phyloP scores from a whole-genome alignment of 2,329 filamentous ascomycete genomes.

The Colletotrichum kahawae region DNA sequence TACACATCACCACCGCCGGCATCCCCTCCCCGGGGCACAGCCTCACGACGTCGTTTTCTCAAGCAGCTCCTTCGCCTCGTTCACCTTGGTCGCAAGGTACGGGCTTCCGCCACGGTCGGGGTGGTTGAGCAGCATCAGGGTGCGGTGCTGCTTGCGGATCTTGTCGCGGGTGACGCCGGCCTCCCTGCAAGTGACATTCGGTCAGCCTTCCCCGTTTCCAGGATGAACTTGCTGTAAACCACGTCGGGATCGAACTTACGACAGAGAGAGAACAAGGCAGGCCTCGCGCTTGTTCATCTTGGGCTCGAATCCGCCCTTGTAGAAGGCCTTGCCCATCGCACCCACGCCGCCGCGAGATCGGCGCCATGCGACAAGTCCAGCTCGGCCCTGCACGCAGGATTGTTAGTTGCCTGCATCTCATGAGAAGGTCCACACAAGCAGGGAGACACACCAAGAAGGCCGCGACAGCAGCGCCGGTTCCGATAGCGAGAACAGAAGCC shows the following conservation, averaged over 20 bases:
- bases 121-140: conserved; percentile 96
- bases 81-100: conserved; percentile 96
- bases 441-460: conserved; percentile 51
- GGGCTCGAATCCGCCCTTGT: conserved; percentile 97
- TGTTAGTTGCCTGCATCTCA: background rate
- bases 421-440: background rate
- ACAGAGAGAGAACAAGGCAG: conserved; percentile 86
- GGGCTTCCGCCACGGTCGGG: conserved; percentile 96
- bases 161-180: conserved; percentile 88
- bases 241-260: conserved; percentile 55
- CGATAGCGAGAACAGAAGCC: conserved; percentile 50
- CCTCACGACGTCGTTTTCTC: conserved; percentile 67
- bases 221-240: background rate
- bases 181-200: conserved; percentile 63
- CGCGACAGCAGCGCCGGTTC: conserved; percentile 54
- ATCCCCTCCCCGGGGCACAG: background rate
- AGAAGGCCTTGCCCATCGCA: conserved; percentile 87
- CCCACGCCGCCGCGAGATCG: conserved; percentile 80
- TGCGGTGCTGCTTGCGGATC: conserved; percentile 92
- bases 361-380: conserved; percentile 87
- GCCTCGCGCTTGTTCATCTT: conserved; percentile 95
- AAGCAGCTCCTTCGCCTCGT: conserved; percentile 95
- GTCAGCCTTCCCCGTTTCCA: background rate
- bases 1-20: background rate
- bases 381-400: conserved; percentile 71